phyloP scores from a whole-genome alignment of 192 early-diverging fungal genomes.

The Linnemannia elongata region DNA sequence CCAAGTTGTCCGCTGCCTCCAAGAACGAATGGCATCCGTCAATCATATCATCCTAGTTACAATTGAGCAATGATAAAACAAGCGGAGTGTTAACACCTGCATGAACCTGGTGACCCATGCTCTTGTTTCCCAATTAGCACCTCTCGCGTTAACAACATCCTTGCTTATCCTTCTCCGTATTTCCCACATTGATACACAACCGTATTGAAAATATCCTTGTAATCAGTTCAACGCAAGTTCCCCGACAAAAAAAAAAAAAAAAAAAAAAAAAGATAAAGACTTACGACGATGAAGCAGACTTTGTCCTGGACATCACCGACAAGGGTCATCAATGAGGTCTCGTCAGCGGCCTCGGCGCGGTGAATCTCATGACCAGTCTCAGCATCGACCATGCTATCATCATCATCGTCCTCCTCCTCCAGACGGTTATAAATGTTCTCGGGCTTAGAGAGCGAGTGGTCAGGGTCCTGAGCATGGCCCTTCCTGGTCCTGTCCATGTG shows the following conservation, averaged over 20 bases:
- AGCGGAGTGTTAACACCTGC: neutral
- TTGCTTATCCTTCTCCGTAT: no score
- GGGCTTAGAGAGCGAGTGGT: constrained; percentile 33
- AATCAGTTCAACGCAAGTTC: neutral
- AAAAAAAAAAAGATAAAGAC: constrained; percentile 10
- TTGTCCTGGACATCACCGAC: constrained; percentile 93
- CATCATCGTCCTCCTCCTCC: constrained; percentile 60
- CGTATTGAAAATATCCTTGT: neutral
- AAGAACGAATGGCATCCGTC: constrained; percentile 92
- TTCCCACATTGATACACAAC: neutral
- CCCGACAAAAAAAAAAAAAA: neutral
- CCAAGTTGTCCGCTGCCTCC: constrained; percentile 91
- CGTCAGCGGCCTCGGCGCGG: constrained; percentile 49
- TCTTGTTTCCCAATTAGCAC: neutral
- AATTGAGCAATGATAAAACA: neutral
- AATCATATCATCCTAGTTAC: constrained; percentile 89
- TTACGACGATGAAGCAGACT: constrained; percentile 87
- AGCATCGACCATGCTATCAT: constrained; percentile 59
- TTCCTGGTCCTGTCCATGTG: constrained; percentile 84
- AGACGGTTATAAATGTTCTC: constrained; percentile 53
- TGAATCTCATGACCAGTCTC: constrained; percentile 63
- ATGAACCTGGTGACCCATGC: neutral
- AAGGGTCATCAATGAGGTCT: constrained; percentile 79
- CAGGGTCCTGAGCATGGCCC: constrained; percentile 39
- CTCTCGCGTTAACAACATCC: no score